These are phyloP conservation scores for Cyclotella baltica DNA, from an alignment of 108 stramenopile species.

Conservation along the genomic window DNA sequence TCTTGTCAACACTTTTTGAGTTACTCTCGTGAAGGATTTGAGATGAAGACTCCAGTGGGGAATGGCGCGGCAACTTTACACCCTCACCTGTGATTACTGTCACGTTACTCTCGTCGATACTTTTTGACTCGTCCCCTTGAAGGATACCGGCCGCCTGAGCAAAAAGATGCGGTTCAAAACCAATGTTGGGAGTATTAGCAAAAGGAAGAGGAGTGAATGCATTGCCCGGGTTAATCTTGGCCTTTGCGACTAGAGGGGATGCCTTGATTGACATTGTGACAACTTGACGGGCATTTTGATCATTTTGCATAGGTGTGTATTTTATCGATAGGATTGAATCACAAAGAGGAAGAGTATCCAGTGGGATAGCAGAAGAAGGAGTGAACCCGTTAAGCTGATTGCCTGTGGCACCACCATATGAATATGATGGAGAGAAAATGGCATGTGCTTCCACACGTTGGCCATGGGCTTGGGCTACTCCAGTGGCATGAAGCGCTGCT, in stretches of 20 bases:
- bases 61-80: too few relatives aligned
- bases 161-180: not conserved
- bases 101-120: not conserved
- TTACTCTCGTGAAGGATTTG: too few relatives aligned
- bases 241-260: not conserved
- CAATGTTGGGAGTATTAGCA: not conserved
- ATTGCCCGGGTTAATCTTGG: not conserved
- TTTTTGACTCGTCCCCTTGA: not conserved
- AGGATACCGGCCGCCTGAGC: not conserved
- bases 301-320: not conserved
- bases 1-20: too few relatives aligned
- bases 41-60: too few relatives aligned
- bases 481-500: not conserved
- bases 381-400: not conserved
- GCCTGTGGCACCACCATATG: not conserved
- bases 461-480: not conserved
- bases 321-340: not conserved
- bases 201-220: not conserved
- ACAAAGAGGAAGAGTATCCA: constrained; percentile 10
- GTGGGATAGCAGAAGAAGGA: constrained; percentile 11
- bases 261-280: not conserved
- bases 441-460: not conserved
- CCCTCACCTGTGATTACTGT: too few relatives aligned
- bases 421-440: constrained; percentile 19
- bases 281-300: not conserved